These are phyloP conservation scores for Paramecium sexaurelia DNA, from an alignment of 73 alveolate species.

Conservation along the genomic window DNA sequence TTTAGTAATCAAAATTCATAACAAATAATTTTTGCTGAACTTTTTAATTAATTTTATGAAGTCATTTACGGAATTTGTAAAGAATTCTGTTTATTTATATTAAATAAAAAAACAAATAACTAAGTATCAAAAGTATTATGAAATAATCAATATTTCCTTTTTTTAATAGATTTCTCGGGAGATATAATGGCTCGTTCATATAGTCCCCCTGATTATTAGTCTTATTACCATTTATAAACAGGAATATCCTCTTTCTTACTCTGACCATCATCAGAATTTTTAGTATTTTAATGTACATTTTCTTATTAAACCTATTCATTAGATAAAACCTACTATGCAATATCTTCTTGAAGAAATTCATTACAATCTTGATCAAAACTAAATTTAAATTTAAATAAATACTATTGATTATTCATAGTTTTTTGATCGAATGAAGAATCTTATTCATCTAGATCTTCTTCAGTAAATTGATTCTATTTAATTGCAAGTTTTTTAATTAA, in stretches of 20 bases:
- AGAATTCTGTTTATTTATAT: not conserved
- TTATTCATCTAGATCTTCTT: not conserved
- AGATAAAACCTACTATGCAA: not conserved
- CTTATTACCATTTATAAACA: not conserved
- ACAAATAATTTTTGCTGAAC: not conserved
- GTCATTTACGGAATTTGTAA: not conserved
- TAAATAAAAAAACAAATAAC: not conserved
- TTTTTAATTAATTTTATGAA: not conserved
- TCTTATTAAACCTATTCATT: not conserved
- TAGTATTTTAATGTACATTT: not conserved
- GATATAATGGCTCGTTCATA: not conserved
- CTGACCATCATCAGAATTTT: not conserved
- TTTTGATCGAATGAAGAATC: not conserved
- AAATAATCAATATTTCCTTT: not conserved
- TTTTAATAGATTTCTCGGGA: not conserved
- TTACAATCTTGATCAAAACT: slow-evolving; percentile 1
- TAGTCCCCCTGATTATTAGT: not conserved
- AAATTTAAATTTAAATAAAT: not conserved
- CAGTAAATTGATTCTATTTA: not conserved
- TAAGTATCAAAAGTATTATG: not conserved
- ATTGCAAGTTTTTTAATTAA: not conserved
- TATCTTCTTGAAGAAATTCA: not conserved
- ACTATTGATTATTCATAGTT: not conserved
- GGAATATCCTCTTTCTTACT: not conserved
- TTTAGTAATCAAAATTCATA: not conserved